Base-by-base conservation (phyloP, 176 grass and related monocot genomes). In the Oryza coarctata region DNA sequence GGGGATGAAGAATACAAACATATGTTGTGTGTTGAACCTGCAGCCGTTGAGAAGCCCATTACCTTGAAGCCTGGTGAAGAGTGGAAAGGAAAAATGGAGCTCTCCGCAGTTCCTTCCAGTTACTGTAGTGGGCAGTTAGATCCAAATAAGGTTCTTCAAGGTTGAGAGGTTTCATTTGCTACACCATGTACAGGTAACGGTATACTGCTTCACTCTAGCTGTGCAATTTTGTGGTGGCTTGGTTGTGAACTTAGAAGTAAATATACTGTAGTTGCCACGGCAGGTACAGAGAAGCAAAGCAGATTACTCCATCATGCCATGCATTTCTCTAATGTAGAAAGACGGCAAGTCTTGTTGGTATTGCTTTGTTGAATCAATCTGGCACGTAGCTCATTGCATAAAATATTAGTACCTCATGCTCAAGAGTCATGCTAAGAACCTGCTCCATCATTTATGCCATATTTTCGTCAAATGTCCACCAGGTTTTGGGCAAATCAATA, bases 61-160 rank as follows among this genome's bases (percentile, higher is more conserved):
- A 92, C 68, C 85, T 71, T 97, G 76, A 97, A 94, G 72, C 87
- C 94, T 58, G 91, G 91, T 50, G 94, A 97, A 80, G 91, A 97
- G 84, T 97, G 94, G 94, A 92, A 88, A 70, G 94, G 94, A 86
- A 91, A 85, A 79, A 62, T 88, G 75, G 91, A 94, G 76, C 81
- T 97, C 47, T 90, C 87, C 62, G 82, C 89, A 79, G 94, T 97
- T 83, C 87, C 94, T 60, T 97, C 94, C 26, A 94, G 94, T 88
- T 97, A 97, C 67, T 91, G 88, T 81, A 97, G 94, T 14, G 94
- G 94, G 33, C 91, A 97, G 71, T 76, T 97, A 38, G 91, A 97
- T 84, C 91, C 94, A 47, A 65, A 74, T 50, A 97, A 84, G 82
- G 91, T 97, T 82, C 81, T 97, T 83, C 84, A 91, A 44, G 87